Evolutionary conservation across 768 basidiomycete genomes (phyloP), one percentile per base, ranked within the genome.

Genomic region (Pholiota microspora): DNA sequence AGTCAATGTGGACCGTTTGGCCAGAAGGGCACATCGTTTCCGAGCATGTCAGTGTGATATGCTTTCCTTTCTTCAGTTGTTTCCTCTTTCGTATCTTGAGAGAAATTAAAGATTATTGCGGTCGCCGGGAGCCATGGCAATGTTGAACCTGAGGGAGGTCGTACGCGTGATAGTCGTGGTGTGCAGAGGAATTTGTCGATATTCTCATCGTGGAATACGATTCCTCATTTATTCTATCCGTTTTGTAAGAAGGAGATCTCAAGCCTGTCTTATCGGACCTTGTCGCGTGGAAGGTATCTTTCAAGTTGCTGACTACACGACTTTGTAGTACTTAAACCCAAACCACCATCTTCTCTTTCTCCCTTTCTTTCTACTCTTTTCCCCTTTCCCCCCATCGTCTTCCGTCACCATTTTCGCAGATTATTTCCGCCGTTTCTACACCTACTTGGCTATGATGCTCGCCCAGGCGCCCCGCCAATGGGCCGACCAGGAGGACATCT

Each of bases 401-500:
- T 23, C 38, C 21, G 40, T 51, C 53, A 61, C 45, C 8, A 64
- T 64, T 62, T 42, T 58, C 35, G 47, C 38, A 34, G 18, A 25
- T 31, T 49, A 49, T 28, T 28, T 65, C 48, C 60, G 55, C 45
- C 49, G 49, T 15, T 29, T 57, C 40, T 59, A 53, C 48, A 53
- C 57, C 59, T 70, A 62, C 52, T 54, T 69, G 59, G 64, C 66
- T 42, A 75, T 77, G 76, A 66, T 62, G 54, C 54, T 75, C 55
- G 67, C 73, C 71, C 54, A 67, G 71, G 40, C 65, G 68, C 54
- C 68, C 56, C 63, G 32, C n/a, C 23, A 38, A 25, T 77, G 76
- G 70, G 82, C 80, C 10, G 81, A 80, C 65, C 67, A 78, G 58
- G 77, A 84, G 54, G 85, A 86, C 59, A 82, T 85, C 9, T 82